A percentile compares a stretch with the other conserved stretches of the same genome.
These are phyloP conservation scores for Casuarina glauca DNA, from an alignment of 306 rosid species.

Conservation along the genomic window DNA sequence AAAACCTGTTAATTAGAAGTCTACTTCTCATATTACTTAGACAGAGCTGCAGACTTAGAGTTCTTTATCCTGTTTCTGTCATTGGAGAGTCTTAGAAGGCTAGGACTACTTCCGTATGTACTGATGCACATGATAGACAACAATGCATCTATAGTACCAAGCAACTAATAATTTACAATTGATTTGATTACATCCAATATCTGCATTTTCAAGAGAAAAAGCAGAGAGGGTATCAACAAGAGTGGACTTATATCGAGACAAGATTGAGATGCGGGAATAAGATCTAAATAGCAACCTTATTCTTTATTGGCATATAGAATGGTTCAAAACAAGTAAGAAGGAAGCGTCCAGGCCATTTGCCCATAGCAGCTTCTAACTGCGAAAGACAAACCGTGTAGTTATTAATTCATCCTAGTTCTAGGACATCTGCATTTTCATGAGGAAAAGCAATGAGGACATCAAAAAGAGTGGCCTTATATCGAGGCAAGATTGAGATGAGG, in stretches of 20 bases:
- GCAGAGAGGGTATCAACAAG: conserved; percentile 25
- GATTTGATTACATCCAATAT: conserved; percentile 90
- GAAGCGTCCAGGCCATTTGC: too few species aligned
- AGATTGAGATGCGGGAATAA: too few species aligned
- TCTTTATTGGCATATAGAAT: too few species aligned
- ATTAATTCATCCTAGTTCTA: too few species aligned
- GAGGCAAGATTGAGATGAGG: neutral
- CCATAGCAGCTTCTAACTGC: too few species aligned
- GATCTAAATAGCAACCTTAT: too few species aligned
- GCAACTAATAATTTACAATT: conserved; percentile 62
- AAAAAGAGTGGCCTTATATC: too few species aligned
- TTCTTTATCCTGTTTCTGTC: neutral
- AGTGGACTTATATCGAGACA: neutral
- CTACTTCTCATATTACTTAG: neutral
- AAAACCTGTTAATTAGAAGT: neutral
- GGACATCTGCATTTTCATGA: too few species aligned
- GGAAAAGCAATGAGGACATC: too few species aligned
- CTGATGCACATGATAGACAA: too few species aligned
- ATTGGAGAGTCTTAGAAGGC: neutral
- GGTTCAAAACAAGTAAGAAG: too few species aligned
- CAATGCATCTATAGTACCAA: neutral
- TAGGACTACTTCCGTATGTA: neutral
- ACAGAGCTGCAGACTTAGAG: neutral
- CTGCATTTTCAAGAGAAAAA: conserved; percentile 47
- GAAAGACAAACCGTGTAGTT: too few species aligned